Conservation (phyloP, 148 eudicot genomes). For the Drosera capensis region DNA sequence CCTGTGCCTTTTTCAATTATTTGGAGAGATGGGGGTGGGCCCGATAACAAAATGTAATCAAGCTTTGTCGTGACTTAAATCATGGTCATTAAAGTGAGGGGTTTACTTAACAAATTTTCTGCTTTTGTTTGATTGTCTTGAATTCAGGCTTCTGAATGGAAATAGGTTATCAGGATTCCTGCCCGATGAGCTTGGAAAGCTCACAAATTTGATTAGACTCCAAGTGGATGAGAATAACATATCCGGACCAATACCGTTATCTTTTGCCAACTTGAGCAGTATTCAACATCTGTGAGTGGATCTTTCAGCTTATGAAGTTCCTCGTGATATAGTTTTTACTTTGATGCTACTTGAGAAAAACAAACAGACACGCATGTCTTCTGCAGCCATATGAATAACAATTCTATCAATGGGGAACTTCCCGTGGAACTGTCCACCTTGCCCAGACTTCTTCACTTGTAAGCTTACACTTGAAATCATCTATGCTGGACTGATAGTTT, state of each 20-base stretch:
- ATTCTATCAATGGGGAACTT: conserved; percentile 72
- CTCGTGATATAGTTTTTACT: not conserved
- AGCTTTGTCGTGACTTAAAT: no score
- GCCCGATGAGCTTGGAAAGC: conserved; percentile 69
- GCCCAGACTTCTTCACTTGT: conserved; percentile 61
- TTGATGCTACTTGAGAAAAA: not conserved
- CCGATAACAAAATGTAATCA: no score
- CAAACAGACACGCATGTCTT: not conserved
- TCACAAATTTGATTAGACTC: conserved; percentile 41
- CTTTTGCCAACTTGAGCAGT: conserved; percentile 47
- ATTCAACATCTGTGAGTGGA: conserved; percentile 58
- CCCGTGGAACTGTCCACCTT: conserved; percentile 56
- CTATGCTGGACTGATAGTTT: not conserved
- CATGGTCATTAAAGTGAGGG: no score
- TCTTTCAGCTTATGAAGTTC: conserved; percentile 2
- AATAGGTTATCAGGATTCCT: conserved; percentile 59
- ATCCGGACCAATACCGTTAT: conserved; percentile 62
- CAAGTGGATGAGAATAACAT: conserved; percentile 65
- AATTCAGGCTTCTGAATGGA: conserved; percentile 75
- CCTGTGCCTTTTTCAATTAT: no score
- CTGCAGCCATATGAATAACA: conserved; percentile 62
- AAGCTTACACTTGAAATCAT: conserved; percentile 19
- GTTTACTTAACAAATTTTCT: not conserved
- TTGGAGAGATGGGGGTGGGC: no score
- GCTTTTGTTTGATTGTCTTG: not conserved